Evolutionary conservation across 768 basidiomycete species (phyloP), one percentile per base, ranked within the genome.

Genomic region (Trametes punicea): DNA sequence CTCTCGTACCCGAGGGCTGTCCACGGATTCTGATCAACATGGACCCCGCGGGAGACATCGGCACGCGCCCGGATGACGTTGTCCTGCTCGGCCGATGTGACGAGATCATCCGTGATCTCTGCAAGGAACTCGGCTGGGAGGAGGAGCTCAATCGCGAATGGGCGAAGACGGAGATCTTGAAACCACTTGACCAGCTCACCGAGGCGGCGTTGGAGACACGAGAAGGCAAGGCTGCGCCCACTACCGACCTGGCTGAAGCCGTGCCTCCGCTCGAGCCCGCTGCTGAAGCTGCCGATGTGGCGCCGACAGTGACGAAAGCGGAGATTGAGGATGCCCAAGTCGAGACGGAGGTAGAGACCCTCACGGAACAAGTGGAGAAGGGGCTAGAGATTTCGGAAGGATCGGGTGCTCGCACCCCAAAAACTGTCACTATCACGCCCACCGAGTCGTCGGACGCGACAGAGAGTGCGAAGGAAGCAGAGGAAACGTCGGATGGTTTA

Each of bases 1-100:
- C 45, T 6, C 47, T 70, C 48, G 84, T 88, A 0, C 74, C 76
- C 4, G 58, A 71, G 1, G 62, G 64, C 10, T 91, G 86, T 63
- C 92, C 89, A 2, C 86, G 95, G 4, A 78, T 96, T 16, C 78
- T 98, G 21, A 85, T 98, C 71, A 98, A 98, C 68, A 77, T 93
- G 41, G 93, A 96, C 55, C 70, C 69, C 1, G 95, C 92, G 3
- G 93, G 93, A 0, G 73, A 82, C 64, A 77, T 90, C 41, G 77
- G 83, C 3, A 65, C 64, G 13, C 70, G 74, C 25, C 64, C 75
- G n/a, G 77, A 84, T 49, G 88, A 90, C 63, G 73, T 88, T 3
- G 71, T 88, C 41, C 70, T 84, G 1, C 76, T 91, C 4, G 85
- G 85, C 6, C 80, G 84, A 63, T 90, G 89, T 59, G 90, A 93